phyloP scores from a whole-genome alignment of 202 grass and related monocot species.

The Carex sylvatica region DNA sequence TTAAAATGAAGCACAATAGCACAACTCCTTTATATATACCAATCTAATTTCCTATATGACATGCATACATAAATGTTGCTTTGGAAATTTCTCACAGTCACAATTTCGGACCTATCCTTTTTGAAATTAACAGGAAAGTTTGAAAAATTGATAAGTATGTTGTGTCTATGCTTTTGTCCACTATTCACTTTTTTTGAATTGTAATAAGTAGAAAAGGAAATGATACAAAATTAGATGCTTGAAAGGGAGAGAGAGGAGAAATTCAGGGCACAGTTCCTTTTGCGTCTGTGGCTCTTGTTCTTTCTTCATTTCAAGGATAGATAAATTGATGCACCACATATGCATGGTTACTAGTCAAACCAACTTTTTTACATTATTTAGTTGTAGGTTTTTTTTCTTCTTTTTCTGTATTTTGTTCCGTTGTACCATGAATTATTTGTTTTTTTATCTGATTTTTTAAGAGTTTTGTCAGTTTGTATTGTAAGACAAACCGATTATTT shows the following conservation, averaged over 20 bases:
- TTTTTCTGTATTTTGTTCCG: not conserved
- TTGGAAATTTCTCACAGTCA: not conserved
- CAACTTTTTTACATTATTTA: not conserved
- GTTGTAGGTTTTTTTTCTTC: not conserved
- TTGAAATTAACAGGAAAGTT: not conserved
- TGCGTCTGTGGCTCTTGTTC: conserved; percentile 4
- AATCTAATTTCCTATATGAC: not conserved
- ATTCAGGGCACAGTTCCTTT: not conserved
- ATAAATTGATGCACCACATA: not conserved
- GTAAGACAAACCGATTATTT: too few relatives aligned
- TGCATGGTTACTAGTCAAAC: not conserved
- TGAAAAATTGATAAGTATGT: not conserved
- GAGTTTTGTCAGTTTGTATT: too few relatives aligned
- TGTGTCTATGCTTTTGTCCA: not conserved
- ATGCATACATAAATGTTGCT: not conserved
- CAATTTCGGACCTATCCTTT: not conserved
- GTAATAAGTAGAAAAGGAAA: not conserved
- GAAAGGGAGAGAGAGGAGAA: not conserved
- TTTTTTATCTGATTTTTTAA: too few relatives aligned
- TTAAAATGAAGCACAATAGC: too few relatives aligned
- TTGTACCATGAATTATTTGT: too few relatives aligned
- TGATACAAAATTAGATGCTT: not conserved
- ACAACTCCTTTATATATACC: not conserved
- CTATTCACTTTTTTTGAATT: not conserved
- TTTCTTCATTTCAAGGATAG: not conserved